Conservation (phyloP, 371 early-diverging fungal species). For the Mortierella sp. region DNA sequence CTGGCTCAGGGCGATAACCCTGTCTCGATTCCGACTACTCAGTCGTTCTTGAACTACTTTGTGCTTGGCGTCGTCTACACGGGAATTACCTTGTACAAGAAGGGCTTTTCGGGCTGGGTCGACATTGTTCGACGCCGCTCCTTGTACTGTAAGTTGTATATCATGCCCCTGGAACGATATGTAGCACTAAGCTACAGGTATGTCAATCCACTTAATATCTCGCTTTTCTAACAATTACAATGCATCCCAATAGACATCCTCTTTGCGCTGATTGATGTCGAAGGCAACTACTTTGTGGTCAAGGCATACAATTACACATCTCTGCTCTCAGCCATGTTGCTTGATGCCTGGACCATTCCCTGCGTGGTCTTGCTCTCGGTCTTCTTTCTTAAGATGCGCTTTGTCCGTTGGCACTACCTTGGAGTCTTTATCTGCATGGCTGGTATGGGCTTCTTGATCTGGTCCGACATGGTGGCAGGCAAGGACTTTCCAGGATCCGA, state of each 20-base stretch:
- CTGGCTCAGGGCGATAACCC: slow-evolving; percentile 61
- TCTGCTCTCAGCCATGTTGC: slow-evolving; percentile 76
- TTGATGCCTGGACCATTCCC: slow-evolving; percentile 83
- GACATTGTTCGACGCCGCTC: slow-evolving; percentile 64
- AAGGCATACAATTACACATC: slow-evolving; percentile 81
- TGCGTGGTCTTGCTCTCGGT: slow-evolving; percentile 72
- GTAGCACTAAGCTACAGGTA: too few species aligned
- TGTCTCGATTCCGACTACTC: slow-evolving; percentile 74
- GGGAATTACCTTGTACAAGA: slow-evolving; percentile 65
- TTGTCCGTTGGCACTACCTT: slow-evolving; percentile 71
- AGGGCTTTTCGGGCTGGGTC: slow-evolving; percentile 62
- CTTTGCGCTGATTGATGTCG: slow-evolving; percentile 77
- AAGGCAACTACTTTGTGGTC: slow-evolving; percentile 83
- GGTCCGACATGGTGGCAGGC: slow-evolving; percentile 65
- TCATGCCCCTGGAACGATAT: too few species aligned
- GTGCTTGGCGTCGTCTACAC: slow-evolving; percentile 75
- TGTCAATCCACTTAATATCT: too few species aligned
- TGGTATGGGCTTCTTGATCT: slow-evolving; percentile 75
- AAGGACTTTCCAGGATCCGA: slow-evolving; percentile 58
- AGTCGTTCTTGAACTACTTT: slow-evolving; percentile 75
- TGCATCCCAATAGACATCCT: slow-evolving; percentile 60
- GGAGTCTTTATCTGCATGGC: slow-evolving; percentile 72
- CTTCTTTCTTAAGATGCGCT: slow-evolving; percentile 71
- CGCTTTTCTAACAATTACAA: too few species aligned
- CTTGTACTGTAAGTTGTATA: slow-evolving; percentile 59